Evolutionary conservation across 805 yeast species (phyloP).

Genomic region (Schwanniomyces yamadae): DNA sequence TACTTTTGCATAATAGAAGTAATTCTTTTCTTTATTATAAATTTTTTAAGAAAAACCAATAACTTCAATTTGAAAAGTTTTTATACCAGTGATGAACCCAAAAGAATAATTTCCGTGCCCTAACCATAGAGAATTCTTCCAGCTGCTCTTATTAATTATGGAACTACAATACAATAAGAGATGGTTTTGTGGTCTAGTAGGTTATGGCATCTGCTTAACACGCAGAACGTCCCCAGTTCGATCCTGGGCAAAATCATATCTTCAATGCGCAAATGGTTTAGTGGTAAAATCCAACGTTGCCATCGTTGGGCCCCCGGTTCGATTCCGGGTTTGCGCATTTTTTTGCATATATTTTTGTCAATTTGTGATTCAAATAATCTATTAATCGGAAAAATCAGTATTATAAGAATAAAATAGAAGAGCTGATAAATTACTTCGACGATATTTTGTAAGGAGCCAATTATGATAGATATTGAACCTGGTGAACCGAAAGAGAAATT

Average conservation of each 20-base stretch:
- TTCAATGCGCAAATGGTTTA: conserved; percentile 19
- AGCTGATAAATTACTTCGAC: too few species aligned
- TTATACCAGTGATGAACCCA: too few species aligned
- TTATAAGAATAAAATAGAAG: too few species aligned
- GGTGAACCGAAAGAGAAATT: conserved; percentile 9
- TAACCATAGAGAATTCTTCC: too few species aligned
- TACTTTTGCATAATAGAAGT: too few species aligned
- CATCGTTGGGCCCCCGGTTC: conserved; percentile 5
- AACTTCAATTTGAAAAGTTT: too few species aligned
- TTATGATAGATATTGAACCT: not conserved
- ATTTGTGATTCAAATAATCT: too few species aligned
- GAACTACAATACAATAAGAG: not conserved
- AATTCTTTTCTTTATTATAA: too few species aligned
- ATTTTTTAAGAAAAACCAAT: too few species aligned
- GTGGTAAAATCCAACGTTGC: conserved; percentile 4
- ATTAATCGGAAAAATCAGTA: too few species aligned
- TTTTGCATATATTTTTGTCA: not conserved
- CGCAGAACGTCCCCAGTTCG: conserved; percentile 99
- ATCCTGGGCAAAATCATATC: conserved; percentile 98
- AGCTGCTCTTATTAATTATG: too few species aligned
- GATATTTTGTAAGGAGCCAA: conserved; percentile 3
- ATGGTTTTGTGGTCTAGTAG: conserved; percentile 88
- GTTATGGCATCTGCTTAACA: conserved; percentile 99
- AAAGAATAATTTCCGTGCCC: too few species aligned
- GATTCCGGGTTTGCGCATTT: conserved; percentile 4